Evolutionary conservation across 768 basidiomycete genomes (phyloP).

Genomic region (Scleroderma bovista): DNA sequence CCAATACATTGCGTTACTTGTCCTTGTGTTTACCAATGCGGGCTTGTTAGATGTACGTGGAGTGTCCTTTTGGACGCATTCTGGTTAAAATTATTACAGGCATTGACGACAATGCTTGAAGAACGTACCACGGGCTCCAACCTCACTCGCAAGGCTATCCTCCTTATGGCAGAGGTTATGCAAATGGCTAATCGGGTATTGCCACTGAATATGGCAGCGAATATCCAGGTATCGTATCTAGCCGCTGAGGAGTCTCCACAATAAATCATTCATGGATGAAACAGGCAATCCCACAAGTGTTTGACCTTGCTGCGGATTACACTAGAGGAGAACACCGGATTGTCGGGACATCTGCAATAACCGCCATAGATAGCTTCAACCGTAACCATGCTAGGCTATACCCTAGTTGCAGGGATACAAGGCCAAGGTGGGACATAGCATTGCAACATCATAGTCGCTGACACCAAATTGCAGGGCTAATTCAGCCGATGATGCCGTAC

Average conservation of each 20-base stretch:
- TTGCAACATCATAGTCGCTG: not conserved
- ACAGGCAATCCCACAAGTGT: slow-evolving; percentile 80
- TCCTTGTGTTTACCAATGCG: slow-evolving; percentile 79
- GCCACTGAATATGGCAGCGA: slow-evolving; percentile 75
- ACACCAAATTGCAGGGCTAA: slow-evolving; percentile 48
- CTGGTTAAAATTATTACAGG: slow-evolving; percentile 40
- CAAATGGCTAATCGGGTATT: slow-evolving; percentile 84
- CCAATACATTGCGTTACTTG: slow-evolving; percentile 84
- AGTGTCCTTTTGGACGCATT: not conserved
- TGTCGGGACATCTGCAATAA: slow-evolving; percentile 77
- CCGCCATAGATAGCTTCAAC: slow-evolving; percentile 88
- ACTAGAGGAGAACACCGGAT: slow-evolving; percentile 71
- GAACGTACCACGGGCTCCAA: slow-evolving; percentile 68
- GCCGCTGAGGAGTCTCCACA: not conserved
- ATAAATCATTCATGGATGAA: not conserved
- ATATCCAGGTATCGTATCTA: slow-evolving; percentile 61
- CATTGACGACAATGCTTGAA: slow-evolving; percentile 78
- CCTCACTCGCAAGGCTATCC: slow-evolving; percentile 83
- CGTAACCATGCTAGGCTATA: slow-evolving; percentile 77
- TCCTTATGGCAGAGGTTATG: slow-evolving; percentile 87
- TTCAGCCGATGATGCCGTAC: slow-evolving; percentile 79
- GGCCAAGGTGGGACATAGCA: slow-evolving; percentile 51
- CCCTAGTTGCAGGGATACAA: slow-evolving; percentile 49
- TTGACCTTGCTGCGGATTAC: slow-evolving; percentile 80
- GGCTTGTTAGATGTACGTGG: slow-evolving; percentile 78